Evolutionary conservation across 768 basidiomycete genomes (phyloP).

Genomic region (Mycena vitilis): DNA sequence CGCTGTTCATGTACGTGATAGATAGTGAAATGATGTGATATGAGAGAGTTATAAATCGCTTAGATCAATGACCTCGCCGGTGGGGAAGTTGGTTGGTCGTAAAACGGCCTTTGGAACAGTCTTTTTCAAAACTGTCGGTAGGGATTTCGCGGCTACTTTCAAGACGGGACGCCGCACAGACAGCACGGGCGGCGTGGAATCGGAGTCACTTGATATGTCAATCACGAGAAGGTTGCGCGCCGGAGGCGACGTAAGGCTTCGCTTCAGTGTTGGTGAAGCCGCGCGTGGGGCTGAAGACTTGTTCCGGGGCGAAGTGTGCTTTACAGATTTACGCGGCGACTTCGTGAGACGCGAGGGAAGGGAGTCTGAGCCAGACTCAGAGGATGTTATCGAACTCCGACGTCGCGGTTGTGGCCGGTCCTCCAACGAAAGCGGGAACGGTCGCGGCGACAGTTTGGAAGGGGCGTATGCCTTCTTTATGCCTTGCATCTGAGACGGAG

Average conservation of each 20-base stretch:
- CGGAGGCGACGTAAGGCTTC: background rate
- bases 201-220: constrained; percentile 33
- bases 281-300: constrained; percentile 13
- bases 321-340: constrained; percentile 45
- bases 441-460: constrained; percentile 8
- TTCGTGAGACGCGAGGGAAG: constrained; percentile 36
- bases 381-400: constrained; percentile 16
- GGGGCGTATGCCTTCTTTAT: background rate
- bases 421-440: constrained; percentile 30
- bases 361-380: constrained; percentile 29
- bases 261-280: constrained; percentile 25
- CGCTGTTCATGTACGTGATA: background rate
- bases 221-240: constrained; percentile 13
- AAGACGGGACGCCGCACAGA: background rate
- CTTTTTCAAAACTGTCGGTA: background rate
- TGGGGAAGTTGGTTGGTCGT: constrained; percentile 13
- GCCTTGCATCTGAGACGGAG: constrained; percentile 12
- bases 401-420: constrained; percentile 14
- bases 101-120: constrained; percentile 7
- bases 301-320: constrained; percentile 40
- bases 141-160: background rate
- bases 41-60: constrained; percentile 14
- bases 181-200: background rate
- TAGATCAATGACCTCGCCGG: constrained; percentile 31
- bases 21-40: background rate